Conservation (phyloP, 257 asterid genomes). For the Lycium barbarum region DNA sequence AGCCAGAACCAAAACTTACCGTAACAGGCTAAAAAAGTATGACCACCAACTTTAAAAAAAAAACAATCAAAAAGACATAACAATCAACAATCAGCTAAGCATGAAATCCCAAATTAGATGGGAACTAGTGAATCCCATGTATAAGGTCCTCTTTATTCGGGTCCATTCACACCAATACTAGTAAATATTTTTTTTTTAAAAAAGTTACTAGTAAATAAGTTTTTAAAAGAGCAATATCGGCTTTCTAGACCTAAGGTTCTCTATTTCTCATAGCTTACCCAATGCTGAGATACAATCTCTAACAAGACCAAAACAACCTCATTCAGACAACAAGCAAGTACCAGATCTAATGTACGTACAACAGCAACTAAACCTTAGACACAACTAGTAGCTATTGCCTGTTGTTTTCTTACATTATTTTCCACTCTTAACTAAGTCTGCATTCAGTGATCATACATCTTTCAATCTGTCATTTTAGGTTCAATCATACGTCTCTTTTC, state of each 20-base stretch:
- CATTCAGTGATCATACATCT: neutral
- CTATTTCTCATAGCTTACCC: neutral
- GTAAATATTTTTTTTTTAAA: neutral
- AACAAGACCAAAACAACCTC: neutral
- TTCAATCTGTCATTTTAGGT: neutral
- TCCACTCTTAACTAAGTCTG: neutral
- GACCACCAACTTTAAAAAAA: neutral
- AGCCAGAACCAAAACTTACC: neutral
- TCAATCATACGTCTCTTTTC: neutral
- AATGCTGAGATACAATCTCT: neutral
- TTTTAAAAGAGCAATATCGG: neutral
- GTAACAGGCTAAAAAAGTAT: neutral
- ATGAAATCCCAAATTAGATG: neutral
- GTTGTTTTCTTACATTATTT: neutral
- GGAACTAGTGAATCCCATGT: neutral
- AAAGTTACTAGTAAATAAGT: too few species aligned
- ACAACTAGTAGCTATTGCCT: neutral
- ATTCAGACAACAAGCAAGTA: neutral
- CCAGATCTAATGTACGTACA: neutral
- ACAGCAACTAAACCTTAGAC: neutral
- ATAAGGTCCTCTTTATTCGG: neutral
- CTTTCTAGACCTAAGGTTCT: neutral
- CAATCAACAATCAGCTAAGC: constrained; percentile 6
- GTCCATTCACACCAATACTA: neutral
- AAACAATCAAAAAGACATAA: neutral